Conservation (phyloP, 805 yeast species). For the Lachancea waltii region DNA sequence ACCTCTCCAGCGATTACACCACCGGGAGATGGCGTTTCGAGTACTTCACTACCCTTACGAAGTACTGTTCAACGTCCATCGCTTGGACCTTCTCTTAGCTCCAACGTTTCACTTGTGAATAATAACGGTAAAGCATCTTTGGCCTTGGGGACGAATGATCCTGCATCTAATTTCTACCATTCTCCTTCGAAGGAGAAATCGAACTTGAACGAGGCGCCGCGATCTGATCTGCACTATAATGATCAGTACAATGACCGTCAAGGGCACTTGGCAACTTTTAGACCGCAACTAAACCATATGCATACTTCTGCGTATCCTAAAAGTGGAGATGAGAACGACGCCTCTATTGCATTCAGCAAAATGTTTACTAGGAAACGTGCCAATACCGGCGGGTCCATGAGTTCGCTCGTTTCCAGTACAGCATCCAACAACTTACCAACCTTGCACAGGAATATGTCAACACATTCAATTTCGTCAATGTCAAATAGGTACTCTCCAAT, state of each 20-base stretch:
- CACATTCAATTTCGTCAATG: conserved; percentile 21
- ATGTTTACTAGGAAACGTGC: conserved; percentile 30
- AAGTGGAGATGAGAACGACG: conserved; percentile 30
- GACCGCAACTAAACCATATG: conserved; percentile 2
- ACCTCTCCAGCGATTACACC: conserved; percentile 7
- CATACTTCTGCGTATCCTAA: conserved; percentile 4
- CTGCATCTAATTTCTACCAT: background rate
- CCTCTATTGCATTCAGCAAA: conserved; percentile 32
- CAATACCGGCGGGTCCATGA: conserved; percentile 29
- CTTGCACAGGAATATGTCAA: conserved; percentile 19
- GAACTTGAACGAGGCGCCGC: background rate
- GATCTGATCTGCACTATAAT: conserved; percentile 10
- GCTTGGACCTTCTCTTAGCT: conserved; percentile 8
- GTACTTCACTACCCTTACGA: conserved; percentile 13
- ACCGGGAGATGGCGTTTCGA: conserved; percentile 22
- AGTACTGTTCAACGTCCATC: conserved; percentile 6
- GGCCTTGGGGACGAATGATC: conserved; percentile 2
- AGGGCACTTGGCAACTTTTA: conserved; percentile 1
- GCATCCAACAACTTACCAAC: conserved; percentile 11
- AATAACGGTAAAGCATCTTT: conserved; percentile 11
- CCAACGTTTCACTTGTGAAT: conserved; percentile 11
- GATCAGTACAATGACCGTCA: conserved; percentile 8
- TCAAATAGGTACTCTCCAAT: conserved; percentile 27
- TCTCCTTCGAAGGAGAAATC: conserved; percentile 4
- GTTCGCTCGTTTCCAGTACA: conserved; percentile 21